Percentiles rank a stretch among this genome's conserved stretches.
phyloP scores from a whole-genome alignment of 345 rosid species.

The Jatropha curcas region DNA sequence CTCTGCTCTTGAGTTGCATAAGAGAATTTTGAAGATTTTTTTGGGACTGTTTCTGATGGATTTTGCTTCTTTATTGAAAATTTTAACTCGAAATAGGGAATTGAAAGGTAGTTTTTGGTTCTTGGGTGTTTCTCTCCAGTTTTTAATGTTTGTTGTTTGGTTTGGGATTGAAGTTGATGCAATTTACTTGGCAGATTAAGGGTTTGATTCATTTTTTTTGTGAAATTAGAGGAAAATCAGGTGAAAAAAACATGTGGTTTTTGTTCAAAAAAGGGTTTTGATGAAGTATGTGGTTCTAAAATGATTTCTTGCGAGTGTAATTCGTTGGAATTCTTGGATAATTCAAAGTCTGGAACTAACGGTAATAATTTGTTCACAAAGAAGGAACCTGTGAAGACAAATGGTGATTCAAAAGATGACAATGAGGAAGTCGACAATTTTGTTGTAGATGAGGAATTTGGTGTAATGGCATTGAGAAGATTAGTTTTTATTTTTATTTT shows the following conservation, averaged over 20 bases:
- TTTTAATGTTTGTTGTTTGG: slow-evolving; percentile 32
- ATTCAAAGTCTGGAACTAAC: slow-evolving; percentile 5
- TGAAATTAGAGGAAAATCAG: slow-evolving; percentile 30
- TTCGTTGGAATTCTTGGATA: slow-evolving; percentile 23
- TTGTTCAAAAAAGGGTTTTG: slow-evolving; percentile 19
- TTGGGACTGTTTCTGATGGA: slow-evolving; percentile 36
- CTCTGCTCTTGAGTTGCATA: slow-evolving; percentile 37
- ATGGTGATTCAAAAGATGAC: slow-evolving; percentile 20
- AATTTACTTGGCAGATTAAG: slow-evolving; percentile 24
- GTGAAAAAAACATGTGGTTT: slow-evolving; percentile 14
- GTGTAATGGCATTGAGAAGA: slow-evolving; percentile 51
- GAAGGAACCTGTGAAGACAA: slow-evolving; percentile 19
- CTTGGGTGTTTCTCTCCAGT: slow-evolving; percentile 43
- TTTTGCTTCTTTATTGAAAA: slow-evolving; percentile 39
- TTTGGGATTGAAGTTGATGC: slow-evolving; percentile 41
- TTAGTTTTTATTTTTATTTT: too few relatives aligned
- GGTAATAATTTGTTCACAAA: background rate
- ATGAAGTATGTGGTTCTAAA: slow-evolving; percentile 24
- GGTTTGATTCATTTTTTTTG: slow-evolving; percentile 28
- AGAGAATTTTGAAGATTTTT: slow-evolving; percentile 21
- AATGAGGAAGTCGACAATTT: slow-evolving; percentile 32
- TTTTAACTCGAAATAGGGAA: slow-evolving; percentile 27
- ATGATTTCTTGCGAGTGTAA: slow-evolving; percentile 18
- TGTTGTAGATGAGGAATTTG: slow-evolving; percentile 56
- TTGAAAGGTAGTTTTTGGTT: slow-evolving; percentile 43